Evolutionary conservation across 495 filamentous ascomycete species (phyloP), one percentile per base, ranked within the genome.

Genomic region (Neurospora intermedia): DNA sequence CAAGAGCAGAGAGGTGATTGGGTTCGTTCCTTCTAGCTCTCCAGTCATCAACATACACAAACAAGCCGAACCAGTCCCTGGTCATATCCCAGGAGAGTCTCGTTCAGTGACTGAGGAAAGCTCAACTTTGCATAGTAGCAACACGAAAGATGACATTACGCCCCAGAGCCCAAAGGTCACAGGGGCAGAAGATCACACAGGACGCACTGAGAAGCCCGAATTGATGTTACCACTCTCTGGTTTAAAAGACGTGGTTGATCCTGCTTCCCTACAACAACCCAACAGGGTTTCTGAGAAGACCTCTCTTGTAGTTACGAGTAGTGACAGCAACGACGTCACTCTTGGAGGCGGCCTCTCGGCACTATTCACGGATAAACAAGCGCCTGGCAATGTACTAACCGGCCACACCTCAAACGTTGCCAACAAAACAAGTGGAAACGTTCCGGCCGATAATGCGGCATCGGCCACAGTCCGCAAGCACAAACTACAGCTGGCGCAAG

Each of bases 1-100:
- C 70, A 82, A 78, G 69, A 86, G 84, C 72, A 82, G 74, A 48
- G 84, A 86, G 43, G 71, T 86, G 11, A 81, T 86, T 43, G 83
- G 84, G 8, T 80, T 79, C 69, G 41, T 82, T 39, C 78, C 78
- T 11, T 74, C 75, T 31, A 79, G 76, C 45, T 72, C 77, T 6
- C 77, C 76, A 6, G 69, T 75, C 23, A 35, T 66, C 27, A 66
- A 18, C 54, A 66, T 66, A 38, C 27, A 9, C 54, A 38, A 35
- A 66, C 54, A 66, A 9, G 23, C 27, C 27, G 27, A 66, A 38
- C 27, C 54, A 66, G 54, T 18, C 27, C 15, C 23, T 38, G 15
- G 23, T 3, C 54, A 66, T 66, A 66, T 66, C 27, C 15, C 27
- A 66, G 15, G 13, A 38, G 15, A 66, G 54, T 8, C 27, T 66